Evolutionary conservation across 1,284 basidiomycete genomes (phyloP).

Genomic region (Puccinia triticina): DNA sequence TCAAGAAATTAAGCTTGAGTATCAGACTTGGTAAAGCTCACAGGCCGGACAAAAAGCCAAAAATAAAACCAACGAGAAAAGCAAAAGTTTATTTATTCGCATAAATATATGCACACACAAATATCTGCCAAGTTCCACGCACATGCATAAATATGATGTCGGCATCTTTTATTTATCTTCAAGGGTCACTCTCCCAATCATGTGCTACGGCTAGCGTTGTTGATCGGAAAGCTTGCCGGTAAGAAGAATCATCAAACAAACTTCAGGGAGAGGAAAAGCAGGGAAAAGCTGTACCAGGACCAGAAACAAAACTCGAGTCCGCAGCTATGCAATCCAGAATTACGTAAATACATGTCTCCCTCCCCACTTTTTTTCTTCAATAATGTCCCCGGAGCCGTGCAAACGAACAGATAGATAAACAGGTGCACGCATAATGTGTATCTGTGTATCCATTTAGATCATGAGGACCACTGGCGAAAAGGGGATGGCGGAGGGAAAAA

Average conservation of each 20-base stretch:
- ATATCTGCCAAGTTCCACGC: slow-evolving; percentile 8
- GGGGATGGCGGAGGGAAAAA: slow-evolving; percentile 26
- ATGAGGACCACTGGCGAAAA: neutral
- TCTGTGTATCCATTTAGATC: neutral
- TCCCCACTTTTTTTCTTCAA: neutral
- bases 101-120: neutral
- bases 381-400: slow-evolving; percentile 6
- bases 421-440: neutral
- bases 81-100: neutral
- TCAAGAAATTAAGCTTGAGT: neutral
- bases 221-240: slow-evolving; percentile 3
- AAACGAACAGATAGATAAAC: slow-evolving; percentile 25
- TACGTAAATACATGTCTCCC: no score
- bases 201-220: neutral
- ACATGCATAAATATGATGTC: neutral
- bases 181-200: slow-evolving; percentile 13
- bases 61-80: neutral
- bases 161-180: slow-evolving; percentile 12
- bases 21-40: neutral
- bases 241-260: neutral
- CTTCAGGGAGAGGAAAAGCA: neutral
- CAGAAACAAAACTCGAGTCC: neutral
- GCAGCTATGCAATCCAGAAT: no score
- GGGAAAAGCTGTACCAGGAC: no score
- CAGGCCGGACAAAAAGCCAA: no score